These are phyloP conservation scores for Boehmeria nivea DNA, from an alignment of 306 rosid genomes.

Conservation along the genomic window DNA sequence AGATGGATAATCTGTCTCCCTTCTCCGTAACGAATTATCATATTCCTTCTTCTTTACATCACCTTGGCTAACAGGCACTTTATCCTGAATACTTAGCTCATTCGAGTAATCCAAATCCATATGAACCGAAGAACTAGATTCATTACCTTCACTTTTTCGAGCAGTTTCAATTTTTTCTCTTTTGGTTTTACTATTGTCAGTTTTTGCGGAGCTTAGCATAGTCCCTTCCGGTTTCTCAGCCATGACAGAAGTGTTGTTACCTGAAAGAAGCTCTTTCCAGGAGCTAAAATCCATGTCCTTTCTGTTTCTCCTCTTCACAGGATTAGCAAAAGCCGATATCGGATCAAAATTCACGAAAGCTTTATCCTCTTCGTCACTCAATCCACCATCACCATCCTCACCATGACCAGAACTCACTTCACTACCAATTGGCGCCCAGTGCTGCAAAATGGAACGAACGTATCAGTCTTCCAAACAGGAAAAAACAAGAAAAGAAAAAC, in stretches of 20 bases:
- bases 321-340: constrained; percentile 52
- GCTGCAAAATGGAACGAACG: constrained; percentile 46
- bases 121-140: constrained; percentile 11
- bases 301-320: constrained; percentile 57
- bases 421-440: constrained; percentile 58
- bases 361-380: constrained; percentile 42
- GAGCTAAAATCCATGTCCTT: constrained; percentile 54
- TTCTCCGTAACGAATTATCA: constrained; percentile 8
- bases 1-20: constrained; percentile 18
- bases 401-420: constrained; percentile 22
- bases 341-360: constrained; percentile 35
- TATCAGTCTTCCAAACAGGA: constrained; percentile 17
- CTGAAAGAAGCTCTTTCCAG: constrained; percentile 51
- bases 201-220: constrained; percentile 9
- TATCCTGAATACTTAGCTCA: constrained; percentile 13
- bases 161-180: constrained; percentile 20
- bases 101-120: constrained; percentile 35
- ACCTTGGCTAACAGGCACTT: constrained; percentile 14
- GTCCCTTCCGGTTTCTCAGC: constrained; percentile 27
- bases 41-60: constrained; percentile 15
- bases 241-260: constrained; percentile 29
- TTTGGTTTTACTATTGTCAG: constrained; percentile 19
- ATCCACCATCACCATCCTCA: constrained; percentile 23
- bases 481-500: neutral
- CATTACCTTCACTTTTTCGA: constrained; percentile 22